Base-by-base conservation (phyloP, 2,329 filamentous ascomycete species). In the Scortechinia acanthostroma region DNA sequence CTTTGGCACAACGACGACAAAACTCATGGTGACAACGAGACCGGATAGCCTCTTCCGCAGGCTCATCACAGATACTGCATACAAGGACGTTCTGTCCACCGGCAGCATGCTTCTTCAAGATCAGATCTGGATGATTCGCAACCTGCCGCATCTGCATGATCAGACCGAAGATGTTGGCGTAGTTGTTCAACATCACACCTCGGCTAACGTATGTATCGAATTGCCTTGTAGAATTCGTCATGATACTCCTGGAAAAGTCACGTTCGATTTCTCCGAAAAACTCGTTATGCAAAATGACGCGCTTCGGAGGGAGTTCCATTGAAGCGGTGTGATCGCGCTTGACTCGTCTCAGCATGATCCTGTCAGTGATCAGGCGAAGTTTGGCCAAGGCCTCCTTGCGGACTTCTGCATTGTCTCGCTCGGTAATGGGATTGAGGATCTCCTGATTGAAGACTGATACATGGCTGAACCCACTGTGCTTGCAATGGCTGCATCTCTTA, bases 131-230 rank as follows among this genome's bases (percentile, higher is more conserved):
- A 59, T 98, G 93, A 53, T 98, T 93, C 4, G 93, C 90, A 21
- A 96, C 88, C 67, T 98, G 93, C 46, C 93, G 86, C 91, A 98
- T 97, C 63, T 95, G 91, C 89, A 97, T 97, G 58, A 98, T 96
- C 46, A 98, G 76, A 58, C 91, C 91, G 56, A 98, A 98, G 52
- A 98, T 97, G 61, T 98, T 98, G 68, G 93, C 93, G 54, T 97
- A 97, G 60, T 96, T 95, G 71, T 97, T 90, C 49, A 98, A 76
- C 64, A 98, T 80, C 17, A 97, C 91, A 68, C 90, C 91, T 51
- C 90, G 88, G 16, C 89, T 86, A 28, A 97, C 93, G 53, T 97
- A 98, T 0, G 91, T 97, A 58, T 97, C 88, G 53, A 97, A 98
- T 55, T 90, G 83, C 49, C 93, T 85, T 47, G 84, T 79, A 4